Conservation (phyloP, 2,329 filamentous ascomycete species). For the Claviceps maximensis region DNA sequence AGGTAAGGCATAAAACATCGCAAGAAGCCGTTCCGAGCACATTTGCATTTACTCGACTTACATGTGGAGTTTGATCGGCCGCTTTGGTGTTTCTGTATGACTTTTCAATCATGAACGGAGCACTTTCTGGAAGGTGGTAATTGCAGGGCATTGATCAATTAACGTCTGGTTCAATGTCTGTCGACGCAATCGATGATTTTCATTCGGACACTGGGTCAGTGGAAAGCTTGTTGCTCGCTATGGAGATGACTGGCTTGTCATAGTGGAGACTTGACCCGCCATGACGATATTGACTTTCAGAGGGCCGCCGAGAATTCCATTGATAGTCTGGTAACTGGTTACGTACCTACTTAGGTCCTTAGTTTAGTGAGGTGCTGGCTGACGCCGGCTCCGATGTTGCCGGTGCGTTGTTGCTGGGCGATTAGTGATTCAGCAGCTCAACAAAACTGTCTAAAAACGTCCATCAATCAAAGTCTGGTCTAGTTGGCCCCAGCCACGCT, state of each 20-base stretch:
- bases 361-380: neutral
- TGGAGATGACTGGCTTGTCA: neutral
- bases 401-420: neutral
- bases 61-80: too few relatives aligned
- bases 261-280: neutral
- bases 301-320: neutral
- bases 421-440: neutral
- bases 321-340: too few relatives aligned
- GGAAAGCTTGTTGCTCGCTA: neutral
- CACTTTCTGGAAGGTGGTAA: neutral
- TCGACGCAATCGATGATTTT: neutral
- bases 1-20: too few relatives aligned
- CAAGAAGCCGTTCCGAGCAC: neutral
- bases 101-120: neutral
- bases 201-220: neutral
- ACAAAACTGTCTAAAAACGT: too few relatives aligned
- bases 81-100: too few relatives aligned
- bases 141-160: neutral
- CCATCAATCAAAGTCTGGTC: too few relatives aligned
- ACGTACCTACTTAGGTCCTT: too few relatives aligned
- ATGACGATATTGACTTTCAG: neutral
- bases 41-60: too few relatives aligned
- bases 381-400: neutral
- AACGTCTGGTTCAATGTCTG: neutral
- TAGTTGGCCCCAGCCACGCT: neutral